Evolutionary conservation across 2,329 filamentous ascomycete species (phyloP), one percentile per base, ranked within the genome.

Genomic region (Fusarium heterosporum): DNA sequence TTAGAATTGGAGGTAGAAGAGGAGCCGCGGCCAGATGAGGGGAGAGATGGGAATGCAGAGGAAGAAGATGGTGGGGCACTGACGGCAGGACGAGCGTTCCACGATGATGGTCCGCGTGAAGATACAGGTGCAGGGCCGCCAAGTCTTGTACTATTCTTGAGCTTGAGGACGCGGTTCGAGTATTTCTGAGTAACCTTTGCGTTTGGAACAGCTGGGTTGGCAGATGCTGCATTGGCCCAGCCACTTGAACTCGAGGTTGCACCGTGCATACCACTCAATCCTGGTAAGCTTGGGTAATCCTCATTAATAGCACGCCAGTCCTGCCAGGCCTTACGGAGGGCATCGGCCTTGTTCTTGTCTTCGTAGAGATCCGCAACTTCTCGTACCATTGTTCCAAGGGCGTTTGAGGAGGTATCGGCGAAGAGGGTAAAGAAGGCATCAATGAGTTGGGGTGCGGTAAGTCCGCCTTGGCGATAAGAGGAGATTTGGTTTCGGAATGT

Each of bases 241-340:
- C 86, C 86, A 55, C 81, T 85, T 11, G 79, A 85, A 10, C 83
- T 80, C 0, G 85, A 85, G 0, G 85, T 85, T 6, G 82, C 84
- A 26, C 89, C 89, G 36, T 89, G 84, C 78, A 90, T 87, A 49
- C 90, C 90, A 54, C 87, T 86, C 1, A 92, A 85, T 0, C 91
- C 90, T 2, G 95, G 94, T 1, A 98, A 82, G 3, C 92, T 93
- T 1, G 95, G 95, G 71, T 97, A 98, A 76, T 97, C 94, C 78
- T 97, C 94, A 69, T 97, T 96, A 79, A 97, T 96, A 36, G 93
- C 93, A 45, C 93, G 92, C 93, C 95, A 97, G 78, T 97, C 92
- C 71, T 93, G 93, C 93, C 95, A 97, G 2, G 94, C 93, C 72
- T 90, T 90, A 26, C 93, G 86, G 4, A 99, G 81, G 1, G 82